phyloP scores from a whole-genome alignment of 495 filamentous ascomycete genomes.

The Podospora australis region DNA sequence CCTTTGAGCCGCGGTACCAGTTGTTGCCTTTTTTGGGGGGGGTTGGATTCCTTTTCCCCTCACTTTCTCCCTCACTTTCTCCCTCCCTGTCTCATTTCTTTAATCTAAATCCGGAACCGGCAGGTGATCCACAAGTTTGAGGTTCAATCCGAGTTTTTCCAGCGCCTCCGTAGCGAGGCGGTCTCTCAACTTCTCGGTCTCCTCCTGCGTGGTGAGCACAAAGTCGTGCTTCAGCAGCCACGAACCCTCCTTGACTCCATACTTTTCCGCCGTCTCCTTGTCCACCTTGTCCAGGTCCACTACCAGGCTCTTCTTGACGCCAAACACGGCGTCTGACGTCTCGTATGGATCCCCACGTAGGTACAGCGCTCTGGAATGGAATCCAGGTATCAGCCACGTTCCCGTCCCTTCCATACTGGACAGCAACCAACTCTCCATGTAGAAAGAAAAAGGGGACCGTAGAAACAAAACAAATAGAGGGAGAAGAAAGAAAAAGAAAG shows the following conservation, averaged over 20 bases:
- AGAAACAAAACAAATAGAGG: background rate
- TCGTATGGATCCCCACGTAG: slow-evolving; percentile 81
- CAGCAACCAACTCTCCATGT: too few species aligned
- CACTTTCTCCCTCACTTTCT: too few species aligned
- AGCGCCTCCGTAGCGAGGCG: slow-evolving; percentile 68
- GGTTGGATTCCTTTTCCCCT: too few species aligned
- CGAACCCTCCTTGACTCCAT: slow-evolving; percentile 60
- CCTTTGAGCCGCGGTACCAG: too few species aligned
- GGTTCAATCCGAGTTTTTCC: slow-evolving; percentile 60
- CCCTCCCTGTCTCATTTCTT: slow-evolving; percentile 7
- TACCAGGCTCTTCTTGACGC: slow-evolving; percentile 79
- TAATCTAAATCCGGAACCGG: slow-evolving; percentile 60
- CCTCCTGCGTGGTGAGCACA: slow-evolving; percentile 59
- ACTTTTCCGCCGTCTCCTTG: slow-evolving; percentile 52
- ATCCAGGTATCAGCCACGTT: background rate
- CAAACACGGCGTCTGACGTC: slow-evolving; percentile 86
- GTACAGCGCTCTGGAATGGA: slow-evolving; percentile 70
- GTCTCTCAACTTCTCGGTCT: slow-evolving; percentile 63
- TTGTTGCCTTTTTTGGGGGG: too few species aligned
- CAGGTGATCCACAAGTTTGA: slow-evolving; percentile 75
- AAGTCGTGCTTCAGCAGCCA: slow-evolving; percentile 70
- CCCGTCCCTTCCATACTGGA: background rate
- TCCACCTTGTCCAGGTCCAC: slow-evolving; percentile 64
- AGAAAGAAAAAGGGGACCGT: slow-evolving; percentile 1
- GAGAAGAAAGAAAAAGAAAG: slow-evolving; percentile 1